Evolutionary conservation across 2,329 filamentous ascomycete species (phyloP).

Genomic region (Parasarocladium wereldwijsianum): DNA sequence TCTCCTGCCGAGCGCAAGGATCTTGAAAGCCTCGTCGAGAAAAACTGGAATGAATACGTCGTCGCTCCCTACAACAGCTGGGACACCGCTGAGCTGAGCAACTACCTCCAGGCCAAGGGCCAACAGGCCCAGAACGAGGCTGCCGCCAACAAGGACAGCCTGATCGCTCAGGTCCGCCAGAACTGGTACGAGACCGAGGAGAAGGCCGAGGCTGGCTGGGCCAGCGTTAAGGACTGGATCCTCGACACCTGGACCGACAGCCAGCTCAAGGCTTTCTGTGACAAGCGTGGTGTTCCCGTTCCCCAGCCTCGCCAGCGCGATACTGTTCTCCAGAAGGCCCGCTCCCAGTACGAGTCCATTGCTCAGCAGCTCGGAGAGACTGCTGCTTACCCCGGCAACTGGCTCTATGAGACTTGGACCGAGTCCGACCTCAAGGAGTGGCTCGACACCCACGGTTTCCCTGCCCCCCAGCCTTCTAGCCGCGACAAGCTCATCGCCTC

Average conservation of each 20-base stretch:
- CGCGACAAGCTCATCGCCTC: slow-evolving; percentile 81
- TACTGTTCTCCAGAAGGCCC: slow-evolving; percentile 60
- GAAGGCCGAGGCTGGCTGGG: slow-evolving; percentile 56
- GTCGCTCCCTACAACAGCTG: slow-evolving; percentile 62
- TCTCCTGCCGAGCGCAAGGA: slow-evolving; percentile 82
- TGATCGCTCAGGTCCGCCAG: slow-evolving; percentile 54
- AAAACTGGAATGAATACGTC: slow-evolving; percentile 74
- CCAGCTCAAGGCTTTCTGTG: slow-evolving; percentile 82
- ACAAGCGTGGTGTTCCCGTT: slow-evolving; percentile 73
- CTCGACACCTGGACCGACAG: slow-evolving; percentile 93
- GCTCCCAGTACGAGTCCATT: slow-evolving; percentile 64
- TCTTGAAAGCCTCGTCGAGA: slow-evolving; percentile 77
- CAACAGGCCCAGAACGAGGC: slow-evolving; percentile 52
- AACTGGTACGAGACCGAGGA: slow-evolving; percentile 72
- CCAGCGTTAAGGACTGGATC: slow-evolving; percentile 74
- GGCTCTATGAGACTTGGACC: slow-evolving; percentile 84
- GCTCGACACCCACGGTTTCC: slow-evolving; percentile 78
- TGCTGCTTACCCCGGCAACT: slow-evolving; percentile 78
- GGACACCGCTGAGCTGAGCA: slow-evolving; percentile 53
- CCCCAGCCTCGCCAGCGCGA: slow-evolving; percentile 82
- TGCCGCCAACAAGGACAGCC: slow-evolving; percentile 51
- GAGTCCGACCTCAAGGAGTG: slow-evolving; percentile 89
- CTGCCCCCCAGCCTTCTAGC: slow-evolving; percentile 66
- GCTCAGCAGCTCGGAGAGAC: slow-evolving; percentile 67
- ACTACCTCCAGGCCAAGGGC: slow-evolving; percentile 58